Percentiles rank a stretch among this genome's conserved stretches.
These are phyloP conservation scores for Aspergillus novoparasiticus DNA, from an alignment of 2,329 filamentous ascomycete species.

Conservation along the genomic window DNA sequence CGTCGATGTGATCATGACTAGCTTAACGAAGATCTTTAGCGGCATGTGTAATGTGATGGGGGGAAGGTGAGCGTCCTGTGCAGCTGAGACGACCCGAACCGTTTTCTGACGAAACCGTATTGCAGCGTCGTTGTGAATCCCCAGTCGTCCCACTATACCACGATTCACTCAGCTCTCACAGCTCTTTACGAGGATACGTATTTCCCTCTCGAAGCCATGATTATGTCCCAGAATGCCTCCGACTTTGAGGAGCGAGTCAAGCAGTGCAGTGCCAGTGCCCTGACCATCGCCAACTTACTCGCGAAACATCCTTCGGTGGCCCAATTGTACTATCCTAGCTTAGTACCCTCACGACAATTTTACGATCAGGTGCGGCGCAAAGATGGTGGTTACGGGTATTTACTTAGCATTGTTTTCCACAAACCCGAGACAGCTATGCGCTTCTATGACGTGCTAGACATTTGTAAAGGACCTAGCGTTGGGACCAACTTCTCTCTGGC, in stretches of 20 bases:
- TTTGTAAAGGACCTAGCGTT: slow-evolving; percentile 33
- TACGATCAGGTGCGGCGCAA: slow-evolving; percentile 24
- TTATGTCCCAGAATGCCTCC: slow-evolving; percentile 25
- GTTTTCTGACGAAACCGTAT: neutral
- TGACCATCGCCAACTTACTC: slow-evolving; percentile 25
- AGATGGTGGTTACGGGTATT: slow-evolving; percentile 27
- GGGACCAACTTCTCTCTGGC: slow-evolving; percentile 33
- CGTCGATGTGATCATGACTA: slow-evolving; percentile 56
- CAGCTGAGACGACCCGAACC: neutral
- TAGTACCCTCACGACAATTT: slow-evolving; percentile 13
- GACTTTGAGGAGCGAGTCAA: slow-evolving; percentile 25
- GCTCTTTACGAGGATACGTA: slow-evolving; percentile 21
- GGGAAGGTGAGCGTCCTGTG: slow-evolving; percentile 1
- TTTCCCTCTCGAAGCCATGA: slow-evolving; percentile 25
- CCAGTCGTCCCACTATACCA: slow-evolving; percentile 42
- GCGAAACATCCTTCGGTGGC: slow-evolving; percentile 19
- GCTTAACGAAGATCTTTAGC: slow-evolving; percentile 62
- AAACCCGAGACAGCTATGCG: slow-evolving; percentile 19
- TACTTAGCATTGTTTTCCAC: slow-evolving; percentile 29
- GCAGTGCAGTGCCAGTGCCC: slow-evolving; percentile 23
- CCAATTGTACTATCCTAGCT: slow-evolving; percentile 26
- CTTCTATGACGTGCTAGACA: slow-evolving; percentile 36
- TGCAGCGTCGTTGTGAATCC: slow-evolving; percentile 52
- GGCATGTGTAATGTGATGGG: slow-evolving; percentile 61
- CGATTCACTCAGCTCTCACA: slow-evolving; percentile 33